Percentiles rank a stretch among this genome's conserved stretches.
phyloP scores from a whole-genome alignment of 768 basidiomycete genomes.

The Pleurotus tuber-regium region DNA sequence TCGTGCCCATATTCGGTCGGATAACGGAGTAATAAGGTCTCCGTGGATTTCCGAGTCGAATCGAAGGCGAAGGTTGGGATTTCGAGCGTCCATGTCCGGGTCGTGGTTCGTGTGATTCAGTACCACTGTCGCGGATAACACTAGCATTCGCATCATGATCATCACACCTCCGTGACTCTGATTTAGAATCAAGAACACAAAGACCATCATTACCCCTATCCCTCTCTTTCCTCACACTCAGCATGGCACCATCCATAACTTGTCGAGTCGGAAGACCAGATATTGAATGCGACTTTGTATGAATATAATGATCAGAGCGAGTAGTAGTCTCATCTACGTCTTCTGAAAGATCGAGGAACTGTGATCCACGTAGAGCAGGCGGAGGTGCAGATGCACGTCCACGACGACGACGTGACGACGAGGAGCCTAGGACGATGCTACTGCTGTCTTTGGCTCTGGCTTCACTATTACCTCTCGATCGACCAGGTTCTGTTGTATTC shows the following conservation, averaged over 20 bases:
- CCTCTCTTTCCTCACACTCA: not conserved
- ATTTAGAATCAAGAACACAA: not conserved
- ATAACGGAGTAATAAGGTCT: constrained; percentile 57
- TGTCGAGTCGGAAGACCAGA: constrained; percentile 2
- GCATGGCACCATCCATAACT: no score
- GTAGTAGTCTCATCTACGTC: not conserved
- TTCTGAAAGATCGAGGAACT: constrained; percentile 7
- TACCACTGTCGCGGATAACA: not conserved
- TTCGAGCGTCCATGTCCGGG: constrained; percentile 18
- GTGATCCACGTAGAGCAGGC: not conserved
- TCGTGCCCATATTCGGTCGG: constrained; percentile 31
- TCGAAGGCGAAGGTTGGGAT: constrained; percentile 24
- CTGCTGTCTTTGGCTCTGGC: not conserved
- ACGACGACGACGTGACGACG: not conserved
- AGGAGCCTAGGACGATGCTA: not conserved
- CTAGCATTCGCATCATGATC: not conserved
- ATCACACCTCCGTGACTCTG: not conserved
- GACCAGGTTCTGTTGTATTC: not conserved
- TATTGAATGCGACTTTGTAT: constrained; percentile 1
- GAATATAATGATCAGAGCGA: not conserved
- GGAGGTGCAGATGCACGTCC: constrained; percentile 8
- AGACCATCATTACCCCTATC: not conserved
- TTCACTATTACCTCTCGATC: no score
- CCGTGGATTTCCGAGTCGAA: constrained; percentile 48
- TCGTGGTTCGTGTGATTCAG: constrained; percentile 4